phyloP scores from a whole-genome alignment of 768 basidiomycete species.

The Mycena kentingensis region DNA sequence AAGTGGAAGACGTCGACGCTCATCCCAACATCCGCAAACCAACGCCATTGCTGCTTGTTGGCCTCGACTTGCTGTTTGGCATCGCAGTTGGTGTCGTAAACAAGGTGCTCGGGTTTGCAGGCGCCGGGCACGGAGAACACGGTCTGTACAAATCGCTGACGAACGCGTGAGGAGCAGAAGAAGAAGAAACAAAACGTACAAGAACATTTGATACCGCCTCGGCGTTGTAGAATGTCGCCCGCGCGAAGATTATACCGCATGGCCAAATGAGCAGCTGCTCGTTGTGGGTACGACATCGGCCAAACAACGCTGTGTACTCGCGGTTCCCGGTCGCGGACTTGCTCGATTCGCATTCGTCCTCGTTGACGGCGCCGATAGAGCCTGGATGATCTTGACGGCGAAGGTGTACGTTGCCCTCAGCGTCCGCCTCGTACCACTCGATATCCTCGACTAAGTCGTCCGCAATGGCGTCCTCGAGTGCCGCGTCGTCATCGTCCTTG shows the following conservation, averaged over 20 bases:
- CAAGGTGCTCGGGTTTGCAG: constrained; percentile 27
- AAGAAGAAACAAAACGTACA: constrained; percentile 12
- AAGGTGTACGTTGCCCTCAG: not conserved
- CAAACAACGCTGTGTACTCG: constrained; percentile 19
- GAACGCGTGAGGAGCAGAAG: not conserved
- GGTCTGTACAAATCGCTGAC: constrained; percentile 13
- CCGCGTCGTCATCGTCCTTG: too few species aligned
- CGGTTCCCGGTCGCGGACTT: too few species aligned
- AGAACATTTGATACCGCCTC: constrained; percentile 22
- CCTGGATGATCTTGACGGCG: not conserved
- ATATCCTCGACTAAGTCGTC: not conserved
- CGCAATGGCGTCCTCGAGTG: too few species aligned
- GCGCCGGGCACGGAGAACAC: constrained; percentile 29
- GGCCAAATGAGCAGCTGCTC: constrained; percentile 22
- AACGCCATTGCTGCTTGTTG: not conserved
- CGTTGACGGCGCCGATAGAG: constrained; percentile 13
- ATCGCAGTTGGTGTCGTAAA: constrained; percentile 20
- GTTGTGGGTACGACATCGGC: constrained; percentile 22
- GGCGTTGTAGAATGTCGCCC: constrained; percentile 24
- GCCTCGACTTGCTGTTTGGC: constrained; percentile 15
- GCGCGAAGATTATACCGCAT: constrained; percentile 23
- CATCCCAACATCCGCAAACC: constrained; percentile 13
- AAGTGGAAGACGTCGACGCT: constrained; percentile 23
- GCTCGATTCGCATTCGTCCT: constrained; percentile 1
- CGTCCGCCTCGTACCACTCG: constrained; percentile 11